Evolutionary conservation across 1,284 basidiomycete genomes (phyloP).

Genomic region (Austropuccinia psidii): DNA sequence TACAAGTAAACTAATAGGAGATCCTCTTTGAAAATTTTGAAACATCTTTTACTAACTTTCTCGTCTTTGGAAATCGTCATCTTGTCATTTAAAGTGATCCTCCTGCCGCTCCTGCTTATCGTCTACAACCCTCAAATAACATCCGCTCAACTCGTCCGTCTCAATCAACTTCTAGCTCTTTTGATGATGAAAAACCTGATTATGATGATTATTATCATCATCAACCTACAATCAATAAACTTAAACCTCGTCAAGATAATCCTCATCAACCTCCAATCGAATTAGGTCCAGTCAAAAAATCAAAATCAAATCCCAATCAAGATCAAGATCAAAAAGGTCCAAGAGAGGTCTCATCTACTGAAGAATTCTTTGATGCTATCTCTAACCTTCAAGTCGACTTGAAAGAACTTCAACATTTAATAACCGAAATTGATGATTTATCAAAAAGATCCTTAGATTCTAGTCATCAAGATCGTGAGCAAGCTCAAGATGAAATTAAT

Average conservation of each 20-base stretch:
- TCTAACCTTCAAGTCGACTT: slow-evolving; percentile 15
- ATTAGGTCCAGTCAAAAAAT: slow-evolving; percentile 3
- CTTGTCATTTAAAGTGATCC: not conserved
- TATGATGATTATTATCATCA: slow-evolving; percentile 8
- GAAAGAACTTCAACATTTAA: slow-evolving; percentile 16
- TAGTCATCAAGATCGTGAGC: not conserved
- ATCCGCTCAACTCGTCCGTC: not conserved
- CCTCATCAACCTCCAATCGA: not conserved
- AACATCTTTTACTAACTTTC: not conserved
- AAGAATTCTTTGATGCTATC: slow-evolving; percentile 28
- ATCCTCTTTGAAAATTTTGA: no score
- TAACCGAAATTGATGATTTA: not conserved
- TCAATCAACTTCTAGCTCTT: not conserved
- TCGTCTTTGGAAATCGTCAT: not conserved
- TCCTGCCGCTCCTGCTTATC: slow-evolving; percentile 16
- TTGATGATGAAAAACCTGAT: slow-evolving; percentile 12
- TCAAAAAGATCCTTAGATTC: slow-evolving; percentile 15
- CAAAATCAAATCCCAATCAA: not conserved
- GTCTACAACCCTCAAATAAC: not conserved
- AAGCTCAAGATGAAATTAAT: not conserved
- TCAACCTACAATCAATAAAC: not conserved
- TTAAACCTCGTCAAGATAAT: not conserved
- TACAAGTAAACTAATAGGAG: not conserved
- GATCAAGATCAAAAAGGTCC: slow-evolving; percentile 2
- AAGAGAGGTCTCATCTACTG: slow-evolving; percentile 6